phyloP scores from a whole-genome alignment of 345 rosid species.

The Salix udensis region DNA sequence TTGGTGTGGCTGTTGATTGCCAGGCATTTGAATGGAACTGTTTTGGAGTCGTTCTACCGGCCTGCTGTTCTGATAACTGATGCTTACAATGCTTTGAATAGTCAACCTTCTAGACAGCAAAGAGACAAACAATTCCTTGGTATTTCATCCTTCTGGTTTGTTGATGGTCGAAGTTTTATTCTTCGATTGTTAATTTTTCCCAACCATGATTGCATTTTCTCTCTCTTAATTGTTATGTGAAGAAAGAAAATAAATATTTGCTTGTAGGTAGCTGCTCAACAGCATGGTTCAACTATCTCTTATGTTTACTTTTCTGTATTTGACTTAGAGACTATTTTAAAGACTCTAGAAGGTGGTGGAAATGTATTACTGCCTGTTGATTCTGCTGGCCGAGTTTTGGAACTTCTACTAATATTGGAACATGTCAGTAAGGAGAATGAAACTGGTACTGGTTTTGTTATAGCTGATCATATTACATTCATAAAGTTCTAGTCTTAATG shows the following conservation, averaged over 20 bases:
- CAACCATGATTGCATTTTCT: too few species aligned
- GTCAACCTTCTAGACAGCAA: slow-evolving; percentile 72
- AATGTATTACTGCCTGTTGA: slow-evolving; percentile 91
- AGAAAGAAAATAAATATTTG: not conserved
- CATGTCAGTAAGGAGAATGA: slow-evolving; percentile 46
- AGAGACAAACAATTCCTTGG: slow-evolving; percentile 82
- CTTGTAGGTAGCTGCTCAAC: too few species aligned
- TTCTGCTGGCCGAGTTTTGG: slow-evolving; percentile 87
- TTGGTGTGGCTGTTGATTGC: slow-evolving; percentile 15
- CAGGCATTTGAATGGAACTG: slow-evolving; percentile 99
- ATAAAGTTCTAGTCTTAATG: slow-evolving; percentile 23
- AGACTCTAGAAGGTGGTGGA: slow-evolving; percentile 77
- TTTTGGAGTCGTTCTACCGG: slow-evolving; percentile 79
- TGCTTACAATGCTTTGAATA: slow-evolving; percentile 85
- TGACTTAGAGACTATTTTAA: slow-evolving; percentile 50
- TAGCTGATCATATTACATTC: slow-evolving; percentile 12
- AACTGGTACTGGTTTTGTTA: slow-evolving; percentile 1
- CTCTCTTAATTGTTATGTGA: too few species aligned
- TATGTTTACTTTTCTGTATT: not conserved
- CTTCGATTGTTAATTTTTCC: too few species aligned
- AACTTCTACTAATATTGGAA: slow-evolving; percentile 82
- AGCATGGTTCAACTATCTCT: not conserved
- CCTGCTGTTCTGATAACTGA: slow-evolving; percentile 97
- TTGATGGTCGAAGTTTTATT: not conserved
- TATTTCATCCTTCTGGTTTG: slow-evolving; percentile 28